Base-by-base conservation (phyloP, 768 basidiomycete genomes). In the Phanerochaete carnosa region DNA sequence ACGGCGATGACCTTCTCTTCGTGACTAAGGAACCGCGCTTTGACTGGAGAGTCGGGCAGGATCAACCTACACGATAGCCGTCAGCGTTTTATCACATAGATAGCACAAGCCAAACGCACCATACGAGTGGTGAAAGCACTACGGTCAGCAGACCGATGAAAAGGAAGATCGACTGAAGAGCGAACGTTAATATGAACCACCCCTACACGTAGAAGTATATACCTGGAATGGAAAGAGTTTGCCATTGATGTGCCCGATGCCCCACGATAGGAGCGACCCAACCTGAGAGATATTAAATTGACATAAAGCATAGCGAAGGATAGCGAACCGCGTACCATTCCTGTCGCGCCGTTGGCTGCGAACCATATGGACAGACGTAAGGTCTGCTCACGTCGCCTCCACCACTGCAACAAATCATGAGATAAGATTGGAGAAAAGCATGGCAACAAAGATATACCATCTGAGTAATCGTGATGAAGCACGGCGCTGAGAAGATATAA, bases 381-480 rank as follows among this genome's bases (percentile, higher is more conserved):
- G 0, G 79, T 77, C 64, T 80, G 78, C 62, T 80, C 79, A 13
- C 79, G 73, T n/a, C 79, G 69, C 15, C 79, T 74, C 79, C 79
- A 80, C 79, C 79, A 82, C 62, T 63, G n/a, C 25, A 8, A 1
- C 30, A 5, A 2, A 35, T 28, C 11, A 30, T 30, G 16, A 45
- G 53, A 3, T 30, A 9, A 9, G 22, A 29, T n/a, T 47, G 1
- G 6, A 11, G 25, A 53, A 15, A 35, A 35, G 33, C 39, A 43
- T 16, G 19, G 39, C 22, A 16, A 30, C 3, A 15, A 56, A 28
- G 3, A 28, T 59, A 12, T 35, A 63, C 62, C 77, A 78, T 79
- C 57, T 78, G 76, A 25, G 79, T 81, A 55, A 82, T 75, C 1
- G 79, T 76, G 55, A 83, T 78, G 69, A 82, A 82, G 52, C 75